Conservation (phyloP, 176 grass and related monocot genomes). For the Elymus sibiricus region DNA sequence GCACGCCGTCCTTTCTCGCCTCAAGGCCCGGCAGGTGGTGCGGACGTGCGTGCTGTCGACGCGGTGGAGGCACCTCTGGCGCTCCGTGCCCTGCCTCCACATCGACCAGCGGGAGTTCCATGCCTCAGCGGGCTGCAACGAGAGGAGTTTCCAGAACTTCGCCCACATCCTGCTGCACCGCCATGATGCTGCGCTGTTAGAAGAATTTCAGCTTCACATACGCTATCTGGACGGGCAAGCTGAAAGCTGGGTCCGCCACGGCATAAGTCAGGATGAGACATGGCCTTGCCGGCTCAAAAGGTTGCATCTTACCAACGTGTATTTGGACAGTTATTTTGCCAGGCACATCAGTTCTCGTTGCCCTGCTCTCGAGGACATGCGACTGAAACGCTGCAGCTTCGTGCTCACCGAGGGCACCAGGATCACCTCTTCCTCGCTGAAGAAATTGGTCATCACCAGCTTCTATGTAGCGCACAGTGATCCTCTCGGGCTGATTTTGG, state of each 20-base stretch:
- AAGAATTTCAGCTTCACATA: not conserved
- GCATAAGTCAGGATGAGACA: not conserved
- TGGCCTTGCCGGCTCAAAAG: not conserved
- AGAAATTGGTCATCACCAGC: not conserved
- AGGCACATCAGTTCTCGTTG: not conserved
- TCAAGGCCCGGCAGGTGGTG: too few relatives aligned
- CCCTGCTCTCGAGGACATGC: not conserved
- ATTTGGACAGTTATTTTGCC: not conserved
- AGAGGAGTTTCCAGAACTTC: too few relatives aligned
- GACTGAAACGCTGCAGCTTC: not conserved
- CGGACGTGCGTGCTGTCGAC: too few relatives aligned
- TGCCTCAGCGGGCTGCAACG: too few relatives aligned
- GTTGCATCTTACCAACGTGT: not conserved
- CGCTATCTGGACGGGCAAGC: too few relatives aligned
- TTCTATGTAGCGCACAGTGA: accelerated
- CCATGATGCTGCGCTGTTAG: not conserved
- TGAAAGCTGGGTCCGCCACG: not conserved
- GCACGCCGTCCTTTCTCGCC: too few relatives aligned
- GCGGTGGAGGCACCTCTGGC: too few relatives aligned
- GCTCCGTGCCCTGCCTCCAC: too few relatives aligned
- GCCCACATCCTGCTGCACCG: too few relatives aligned
- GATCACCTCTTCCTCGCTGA: not conserved
- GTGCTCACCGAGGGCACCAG: not conserved
- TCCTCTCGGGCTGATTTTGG: not conserved
- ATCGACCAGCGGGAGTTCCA: too few relatives aligned